A percentile compares a stretch with the other conserved stretches of the same genome.
phyloP scores from a whole-genome alignment of 257 asterid species.

The Solanum neorickii region DNA sequence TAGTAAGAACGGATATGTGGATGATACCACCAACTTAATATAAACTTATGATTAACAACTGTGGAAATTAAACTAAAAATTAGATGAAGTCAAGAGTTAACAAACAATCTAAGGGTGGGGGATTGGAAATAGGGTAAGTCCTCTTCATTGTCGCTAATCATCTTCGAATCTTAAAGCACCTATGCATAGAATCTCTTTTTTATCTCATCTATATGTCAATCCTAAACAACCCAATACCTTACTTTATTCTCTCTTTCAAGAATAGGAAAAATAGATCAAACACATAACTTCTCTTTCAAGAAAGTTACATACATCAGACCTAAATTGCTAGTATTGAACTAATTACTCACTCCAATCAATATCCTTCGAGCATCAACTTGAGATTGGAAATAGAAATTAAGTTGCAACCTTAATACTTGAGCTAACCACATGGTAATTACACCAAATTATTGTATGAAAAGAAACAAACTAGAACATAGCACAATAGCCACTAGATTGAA shows the following conservation, averaged over 20 bases:
- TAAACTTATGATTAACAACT: background rate
- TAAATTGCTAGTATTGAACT: background rate
- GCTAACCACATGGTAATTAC: background rate
- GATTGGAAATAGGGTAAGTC: background rate
- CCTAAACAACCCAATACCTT: background rate
- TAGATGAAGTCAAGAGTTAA: background rate
- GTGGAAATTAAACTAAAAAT: too few relatives aligned
- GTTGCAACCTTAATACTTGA: background rate
- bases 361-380: background rate
- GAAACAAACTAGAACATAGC: background rate
- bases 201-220: background rate
- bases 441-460: background rate
- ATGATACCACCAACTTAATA: background rate
- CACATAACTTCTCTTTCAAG: background rate
- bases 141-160: background rate
- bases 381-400: too few relatives aligned
- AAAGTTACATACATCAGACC: background rate
- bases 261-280: background rate
- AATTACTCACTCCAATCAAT: background rate
- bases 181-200: background rate
- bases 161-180: background rate
- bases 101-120: background rate
- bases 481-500: background rate
- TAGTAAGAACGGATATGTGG: background rate
- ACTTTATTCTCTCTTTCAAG: background rate